Percentiles rank a stretch among this genome's conserved stretches.
Evolutionary conservation across 371 early-diverging fungal genomes (phyloP).

Genomic region (Lichtheimia ornata): DNA sequence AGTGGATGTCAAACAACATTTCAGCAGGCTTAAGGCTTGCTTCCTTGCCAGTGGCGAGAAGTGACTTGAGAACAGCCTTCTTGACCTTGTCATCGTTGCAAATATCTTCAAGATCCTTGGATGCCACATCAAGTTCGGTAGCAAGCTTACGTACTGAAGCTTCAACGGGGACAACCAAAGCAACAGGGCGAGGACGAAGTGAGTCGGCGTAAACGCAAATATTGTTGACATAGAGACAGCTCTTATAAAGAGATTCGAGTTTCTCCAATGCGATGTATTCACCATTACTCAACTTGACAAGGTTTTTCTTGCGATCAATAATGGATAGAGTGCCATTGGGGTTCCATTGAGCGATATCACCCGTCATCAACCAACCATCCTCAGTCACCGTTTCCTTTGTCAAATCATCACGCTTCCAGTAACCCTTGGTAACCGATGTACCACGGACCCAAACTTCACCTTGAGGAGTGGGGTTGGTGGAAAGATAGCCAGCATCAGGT

Average conservation of each 20-base stretch:
- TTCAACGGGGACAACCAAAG: constrained; percentile 71
- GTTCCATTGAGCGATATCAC: constrained; percentile 81
- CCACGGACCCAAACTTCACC: constrained; percentile 90
- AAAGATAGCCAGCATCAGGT: constrained; percentile 75
- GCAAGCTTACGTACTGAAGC: constrained; percentile 16
- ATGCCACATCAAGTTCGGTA: constrained; percentile 3
- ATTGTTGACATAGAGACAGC: constrained; percentile 71
- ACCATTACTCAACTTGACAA: constrained; percentile 83
- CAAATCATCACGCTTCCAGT: constrained; percentile 70
- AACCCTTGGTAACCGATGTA: constrained; percentile 65
- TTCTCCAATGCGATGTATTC: constrained; percentile 98
- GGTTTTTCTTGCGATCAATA: constrained; percentile 82
- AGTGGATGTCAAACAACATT: constrained; percentile 62
- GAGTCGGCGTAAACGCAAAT: constrained; percentile 88
- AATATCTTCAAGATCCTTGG: constrained; percentile 26
- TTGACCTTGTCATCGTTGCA: constrained; percentile 27
- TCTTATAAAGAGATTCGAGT: constrained; percentile 91
- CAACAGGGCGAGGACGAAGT: constrained; percentile 66
- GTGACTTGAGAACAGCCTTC: constrained; percentile 13
- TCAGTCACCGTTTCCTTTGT: constrained; percentile 75
- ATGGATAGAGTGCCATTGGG: constrained; percentile 67
- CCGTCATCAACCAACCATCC: constrained; percentile 91
- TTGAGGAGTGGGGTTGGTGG: constrained; percentile 69
- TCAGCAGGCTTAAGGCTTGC: constrained; percentile 73
- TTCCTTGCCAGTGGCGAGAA: constrained; percentile 35